phyloP scores from a whole-genome alignment of 805 yeast genomes.

The Pichia thaimueangensis region DNA sequence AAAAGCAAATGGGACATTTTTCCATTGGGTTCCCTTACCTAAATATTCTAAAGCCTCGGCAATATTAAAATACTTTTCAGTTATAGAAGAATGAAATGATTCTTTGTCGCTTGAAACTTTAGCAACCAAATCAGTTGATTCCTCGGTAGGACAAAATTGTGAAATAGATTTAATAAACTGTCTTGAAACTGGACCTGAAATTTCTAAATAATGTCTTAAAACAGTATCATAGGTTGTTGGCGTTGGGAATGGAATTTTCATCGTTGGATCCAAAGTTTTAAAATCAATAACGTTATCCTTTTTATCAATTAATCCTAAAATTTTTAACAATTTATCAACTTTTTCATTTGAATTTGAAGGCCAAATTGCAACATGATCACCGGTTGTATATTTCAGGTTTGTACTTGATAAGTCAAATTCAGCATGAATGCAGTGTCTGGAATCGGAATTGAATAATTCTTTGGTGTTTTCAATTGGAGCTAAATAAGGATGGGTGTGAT shows the following conservation, averaged over 20 bases:
- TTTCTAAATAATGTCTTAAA: conserved; percentile 81
- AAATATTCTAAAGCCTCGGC: conserved; percentile 65
- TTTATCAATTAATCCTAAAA: conserved; percentile 53
- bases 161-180: conserved; percentile 69
- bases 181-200: conserved; percentile 89
- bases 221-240: conserved; percentile 89
- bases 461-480: conserved; percentile 56
- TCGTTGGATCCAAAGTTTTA: conserved; percentile 65
- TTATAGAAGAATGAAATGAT: conserved; percentile 59
- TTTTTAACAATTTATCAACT: conserved; percentile 55
- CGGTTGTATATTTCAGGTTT: conserved; percentile 80
- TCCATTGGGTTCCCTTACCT: conserved; percentile 68
- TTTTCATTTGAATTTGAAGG: conserved; percentile 81
- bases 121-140: conserved; percentile 41
- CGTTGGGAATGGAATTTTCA: conserved; percentile 47
- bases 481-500: conserved; percentile 73
- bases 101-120: conserved; percentile 62
- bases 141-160: conserved; percentile 72
- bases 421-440: conserved; percentile 80
- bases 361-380: conserved; percentile 95
- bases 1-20: conserved; percentile 71
- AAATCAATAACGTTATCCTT: conserved; percentile 54
- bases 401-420: conserved; percentile 78
- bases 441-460: conserved; percentile 60
- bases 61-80: conserved; percentile 55